Evolutionary conservation across 192 early-diverging fungal species (phyloP), one percentile per base, ranked within the genome.

Genomic region (Podila horticola): DNA sequence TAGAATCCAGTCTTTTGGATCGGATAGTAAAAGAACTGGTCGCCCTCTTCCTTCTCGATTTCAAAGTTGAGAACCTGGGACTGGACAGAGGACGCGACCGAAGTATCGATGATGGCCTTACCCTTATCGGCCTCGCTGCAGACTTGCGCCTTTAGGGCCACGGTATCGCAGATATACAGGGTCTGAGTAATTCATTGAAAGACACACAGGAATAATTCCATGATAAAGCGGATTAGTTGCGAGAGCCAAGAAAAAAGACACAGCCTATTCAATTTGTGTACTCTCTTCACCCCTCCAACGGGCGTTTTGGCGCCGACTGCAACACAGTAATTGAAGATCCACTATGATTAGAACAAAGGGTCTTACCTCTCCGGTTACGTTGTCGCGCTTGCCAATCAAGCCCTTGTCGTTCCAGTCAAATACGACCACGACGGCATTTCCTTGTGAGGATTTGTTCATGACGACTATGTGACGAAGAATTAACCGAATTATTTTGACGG

Each of bases 1-100:
- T 96, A 99, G 82, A 91, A 94, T 26, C 96, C 97, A 1, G 96
- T 95, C 5, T 87, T 82, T 26, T 88, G 81, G 5, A 96, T 91
- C 29, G 85, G 64, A 79, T 96, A 97, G 28, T 74, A 82, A 24
- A 89, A 75, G 20, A 79, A 84, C 20, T 86, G 83, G 7, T 84
- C 86, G 1, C 84, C 82, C 6, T 86, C 62, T 9, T 28, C 58
- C 33, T 86, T 66, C 28, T 71, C 67, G 17, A 67, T 64, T 31
- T 65, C 60, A 51, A 67, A 76, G 45, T 82, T 82, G 10, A 89
- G 73, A 28, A 67, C 63, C 3, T 76, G 77, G 2, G 79, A 74
- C 26, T 83, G 70, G 31, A 74, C 76, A 11, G 65, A 59, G 3
- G 71, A 64, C 15, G 71, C 58, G 28, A 85, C 79, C 26, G 84